These are phyloP conservation scores for Asparagopsis taxiformis DNA, from an alignment of 31 red algal species.

Conservation along the genomic window DNA sequence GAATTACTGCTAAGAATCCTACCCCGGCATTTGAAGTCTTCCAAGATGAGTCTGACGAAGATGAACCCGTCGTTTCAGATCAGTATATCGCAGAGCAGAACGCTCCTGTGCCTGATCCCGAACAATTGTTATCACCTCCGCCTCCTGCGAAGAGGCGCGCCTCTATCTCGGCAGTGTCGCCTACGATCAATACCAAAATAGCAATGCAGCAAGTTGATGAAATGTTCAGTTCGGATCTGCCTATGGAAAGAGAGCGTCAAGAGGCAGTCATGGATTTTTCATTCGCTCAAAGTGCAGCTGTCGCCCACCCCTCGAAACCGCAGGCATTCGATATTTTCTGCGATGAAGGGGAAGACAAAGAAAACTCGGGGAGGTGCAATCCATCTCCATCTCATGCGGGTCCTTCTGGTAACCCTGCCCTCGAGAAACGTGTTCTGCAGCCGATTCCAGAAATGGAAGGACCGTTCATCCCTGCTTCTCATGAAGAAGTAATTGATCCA, in stretches of 20 bases:
- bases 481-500: background rate
- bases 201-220: slow-evolving; percentile 70
- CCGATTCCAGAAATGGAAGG: slow-evolving; percentile 22
- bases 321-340: slow-evolving; percentile 14
- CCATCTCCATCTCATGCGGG: background rate
- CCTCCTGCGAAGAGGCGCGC: background rate
- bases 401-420: background rate
- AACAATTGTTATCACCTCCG: slow-evolving; percentile 28
- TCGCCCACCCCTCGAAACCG: background rate
- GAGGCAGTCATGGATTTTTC: background rate
- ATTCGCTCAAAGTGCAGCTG: background rate
- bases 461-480: slow-evolving; percentile 1
- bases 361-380: slow-evolving; percentile 1
- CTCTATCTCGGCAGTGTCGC: slow-evolving; percentile 9
- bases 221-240: slow-evolving; percentile 68
- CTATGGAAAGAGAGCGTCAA: slow-evolving; percentile 27
- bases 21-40: slow-evolving; percentile 11
- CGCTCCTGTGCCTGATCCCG: background rate
- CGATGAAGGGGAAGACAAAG: slow-evolving; percentile 25
- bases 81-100: background rate
- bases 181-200: slow-evolving; percentile 82
- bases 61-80: background rate
- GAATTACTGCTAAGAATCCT: background rate
- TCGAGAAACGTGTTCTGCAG: slow-evolving; percentile 18
- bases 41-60: background rate